Evolutionary conservation across 805 yeast genomes (phyloP).

Genomic region (Starmerella asiatica): DNA sequence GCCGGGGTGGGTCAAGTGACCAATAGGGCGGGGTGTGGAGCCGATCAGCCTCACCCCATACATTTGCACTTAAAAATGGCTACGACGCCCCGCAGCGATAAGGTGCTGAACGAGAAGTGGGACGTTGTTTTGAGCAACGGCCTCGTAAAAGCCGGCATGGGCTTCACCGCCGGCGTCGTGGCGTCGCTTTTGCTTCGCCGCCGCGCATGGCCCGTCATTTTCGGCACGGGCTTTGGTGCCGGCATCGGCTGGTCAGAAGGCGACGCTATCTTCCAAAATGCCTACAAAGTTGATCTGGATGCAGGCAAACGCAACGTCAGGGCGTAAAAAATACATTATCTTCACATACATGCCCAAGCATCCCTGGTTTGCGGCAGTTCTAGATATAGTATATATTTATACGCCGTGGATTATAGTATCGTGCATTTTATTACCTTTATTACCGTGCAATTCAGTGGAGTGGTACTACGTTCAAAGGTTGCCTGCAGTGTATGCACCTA

Average conservation of each 20-base stretch:
- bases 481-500: no score
- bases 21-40: no score
- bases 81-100: slow-evolving; percentile 20
- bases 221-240: slow-evolving; percentile 92
- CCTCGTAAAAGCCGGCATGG: slow-evolving; percentile 87
- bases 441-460: no score
- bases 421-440: no score
- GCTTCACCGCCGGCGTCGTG: slow-evolving; percentile 91
- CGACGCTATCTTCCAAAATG: slow-evolving; percentile 66
- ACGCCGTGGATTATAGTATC: no score
- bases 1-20: no score
- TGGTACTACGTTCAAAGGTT: no score
- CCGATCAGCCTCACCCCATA: no score
- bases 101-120: slow-evolving; percentile 41
- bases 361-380: no score
- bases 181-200: slow-evolving; percentile 86
- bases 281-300: slow-evolving; percentile 8
- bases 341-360: no score
- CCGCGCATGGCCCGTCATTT: slow-evolving; percentile 95
- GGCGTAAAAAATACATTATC: slow-evolving; percentile 13
- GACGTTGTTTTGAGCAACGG: slow-evolving; percentile 91
- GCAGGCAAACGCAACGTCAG: slow-evolving; percentile 14
- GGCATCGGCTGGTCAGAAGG: slow-evolving; percentile 99
- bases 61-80: slow-evolving; percentile 15
- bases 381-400: no score